Evolutionary conservation across 148 eudicot species (phyloP).

Genomic region (Heliosperma pusillum): DNA sequence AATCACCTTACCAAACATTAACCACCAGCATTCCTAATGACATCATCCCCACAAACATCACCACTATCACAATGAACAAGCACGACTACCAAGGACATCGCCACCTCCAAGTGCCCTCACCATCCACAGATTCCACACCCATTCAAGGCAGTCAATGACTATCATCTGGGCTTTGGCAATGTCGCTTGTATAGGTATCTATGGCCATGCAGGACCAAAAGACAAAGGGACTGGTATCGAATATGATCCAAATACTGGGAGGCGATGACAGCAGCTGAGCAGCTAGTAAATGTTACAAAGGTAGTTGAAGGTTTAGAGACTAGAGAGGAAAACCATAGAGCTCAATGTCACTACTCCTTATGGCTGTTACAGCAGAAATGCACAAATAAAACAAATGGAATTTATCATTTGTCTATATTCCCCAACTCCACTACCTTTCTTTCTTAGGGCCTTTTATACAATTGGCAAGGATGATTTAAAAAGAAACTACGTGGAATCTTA

Average conservation of each 20-base stretch:
- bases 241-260: background rate
- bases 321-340: too few species aligned
- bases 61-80: background rate
- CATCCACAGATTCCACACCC: background rate
- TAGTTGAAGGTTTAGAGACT: too few species aligned
- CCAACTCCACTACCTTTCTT: too few species aligned
- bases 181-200: background rate
- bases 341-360: too few species aligned
- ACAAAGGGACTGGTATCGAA: background rate
- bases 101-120: background rate
- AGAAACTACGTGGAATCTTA: too few species aligned
- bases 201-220: background rate
- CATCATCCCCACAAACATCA: background rate
- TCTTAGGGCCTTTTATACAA: too few species aligned
- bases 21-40: background rate
- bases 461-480: too few species aligned
- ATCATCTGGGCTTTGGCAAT: background rate
- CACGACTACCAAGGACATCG: background rate
- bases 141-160: background rate
- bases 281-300: background rate
- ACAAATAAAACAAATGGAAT: too few species aligned
- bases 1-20: background rate
- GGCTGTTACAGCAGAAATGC: too few species aligned
- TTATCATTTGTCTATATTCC: too few species aligned
- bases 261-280: background rate